phyloP scores from a whole-genome alignment of 2,329 filamentous ascomycete genomes.

The Pseudogymnoascus sp. region DNA sequence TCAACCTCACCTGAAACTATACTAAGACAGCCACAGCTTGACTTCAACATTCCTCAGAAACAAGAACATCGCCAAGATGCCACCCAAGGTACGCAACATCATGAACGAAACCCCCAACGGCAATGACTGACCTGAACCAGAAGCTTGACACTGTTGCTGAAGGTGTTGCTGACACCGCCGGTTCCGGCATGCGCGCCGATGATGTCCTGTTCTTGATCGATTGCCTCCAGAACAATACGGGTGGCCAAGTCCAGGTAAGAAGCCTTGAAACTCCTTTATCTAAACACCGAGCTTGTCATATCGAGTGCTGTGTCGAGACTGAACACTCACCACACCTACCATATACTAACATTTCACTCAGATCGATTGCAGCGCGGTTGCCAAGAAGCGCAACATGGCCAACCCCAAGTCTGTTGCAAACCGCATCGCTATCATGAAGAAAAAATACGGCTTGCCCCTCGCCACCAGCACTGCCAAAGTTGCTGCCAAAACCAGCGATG shows the following conservation, averaged over 20 bases:
- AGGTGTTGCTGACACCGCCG: neutral
- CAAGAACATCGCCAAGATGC: neutral
- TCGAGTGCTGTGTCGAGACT: neutral
- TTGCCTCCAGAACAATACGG: slow-evolving; percentile 22
- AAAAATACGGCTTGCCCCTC: slow-evolving; percentile 23
- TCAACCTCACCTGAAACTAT: neutral
- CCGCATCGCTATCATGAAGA: slow-evolving; percentile 21
- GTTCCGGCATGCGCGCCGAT: slow-evolving; percentile 14
- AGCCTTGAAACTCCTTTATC: neutral
- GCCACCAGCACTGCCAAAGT: neutral
- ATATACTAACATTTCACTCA: slow-evolving; percentile 12
- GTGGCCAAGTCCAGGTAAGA: slow-evolving; percentile 22
- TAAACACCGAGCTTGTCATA: neutral
- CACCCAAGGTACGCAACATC: neutral
- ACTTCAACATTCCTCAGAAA: neutral
- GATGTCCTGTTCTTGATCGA: slow-evolving; percentile 23
- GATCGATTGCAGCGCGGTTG: slow-evolving; percentile 22
- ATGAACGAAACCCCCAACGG: neutral
- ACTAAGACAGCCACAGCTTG: neutral
- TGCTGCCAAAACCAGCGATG: neutral
- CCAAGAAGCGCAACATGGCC: slow-evolving; percentile 15
- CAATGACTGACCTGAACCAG: neutral
- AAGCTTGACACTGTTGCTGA: neutral
- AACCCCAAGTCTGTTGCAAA: slow-evolving; percentile 24
- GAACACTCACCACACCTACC: neutral